Evolutionary conservation across 2,329 filamentous ascomycete species (phyloP).

Genomic region (Oidium heveae): DNA sequence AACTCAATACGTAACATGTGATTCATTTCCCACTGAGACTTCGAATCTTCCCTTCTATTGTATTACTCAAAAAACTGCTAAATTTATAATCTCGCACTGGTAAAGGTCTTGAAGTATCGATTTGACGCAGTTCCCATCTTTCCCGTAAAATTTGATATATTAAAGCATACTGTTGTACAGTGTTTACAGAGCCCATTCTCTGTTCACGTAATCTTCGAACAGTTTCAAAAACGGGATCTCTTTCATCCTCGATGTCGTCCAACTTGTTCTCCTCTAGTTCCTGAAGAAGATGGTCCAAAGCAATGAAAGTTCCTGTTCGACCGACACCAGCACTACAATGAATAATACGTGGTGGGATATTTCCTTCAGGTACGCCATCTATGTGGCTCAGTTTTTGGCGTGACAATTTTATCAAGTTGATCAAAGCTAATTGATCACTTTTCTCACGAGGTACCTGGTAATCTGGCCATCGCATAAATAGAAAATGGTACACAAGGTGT

Average conservation of each 20-base stretch:
- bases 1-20: too few species aligned
- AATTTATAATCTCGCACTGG: too few species aligned
- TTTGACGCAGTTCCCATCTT: constrained; percentile 2
- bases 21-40: too few species aligned
- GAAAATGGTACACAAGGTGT: constrained; percentile 4
- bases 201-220: constrained; percentile 5
- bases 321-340: constrained; percentile 91
- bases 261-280: constrained; percentile 4
- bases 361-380: not conserved
- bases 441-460: constrained; percentile 4
- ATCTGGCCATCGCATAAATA: constrained; percentile 6
- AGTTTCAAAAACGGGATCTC: constrained; percentile 5
- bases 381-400: not conserved
- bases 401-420: constrained; percentile 3
- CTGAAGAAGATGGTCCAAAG: constrained; percentile 5
- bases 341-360: constrained; percentile 25
- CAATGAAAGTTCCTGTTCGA: constrained; percentile 59
- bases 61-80: too few species aligned
- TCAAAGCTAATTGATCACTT: constrained; percentile 3
- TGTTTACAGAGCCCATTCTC: constrained; percentile 6
- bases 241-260: constrained; percentile 1
- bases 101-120: too few species aligned
- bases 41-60: too few species aligned
- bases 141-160: constrained; percentile 5
- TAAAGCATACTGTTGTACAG: constrained; percentile 3